These are phyloP conservation scores for Salix purpurea DNA, from an alignment of 345 rosid genomes.

Conservation along the genomic window DNA sequence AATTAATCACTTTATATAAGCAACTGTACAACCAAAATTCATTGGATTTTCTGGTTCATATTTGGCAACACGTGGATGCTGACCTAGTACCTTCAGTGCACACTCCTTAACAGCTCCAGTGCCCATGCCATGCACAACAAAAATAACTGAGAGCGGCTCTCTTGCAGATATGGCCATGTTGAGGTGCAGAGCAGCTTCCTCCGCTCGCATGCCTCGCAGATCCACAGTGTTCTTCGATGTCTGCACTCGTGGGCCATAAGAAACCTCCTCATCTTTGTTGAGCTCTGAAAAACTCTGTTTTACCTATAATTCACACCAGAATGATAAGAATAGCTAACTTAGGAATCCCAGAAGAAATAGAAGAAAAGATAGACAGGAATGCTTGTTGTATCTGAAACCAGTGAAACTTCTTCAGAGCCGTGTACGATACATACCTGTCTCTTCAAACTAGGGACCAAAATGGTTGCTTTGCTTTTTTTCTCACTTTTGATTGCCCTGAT, in stretches of 20 bases:
- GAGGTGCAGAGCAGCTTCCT: constrained; percentile 68
- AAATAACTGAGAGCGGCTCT: constrained; percentile 49
- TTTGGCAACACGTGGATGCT: constrained; percentile 56
- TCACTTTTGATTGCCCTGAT: constrained; percentile 39
- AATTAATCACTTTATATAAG: constrained; percentile 52
- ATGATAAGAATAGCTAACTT: neutral
- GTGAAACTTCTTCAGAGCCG: neutral
- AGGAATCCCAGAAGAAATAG: neutral
- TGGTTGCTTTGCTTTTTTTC: constrained; percentile 24
- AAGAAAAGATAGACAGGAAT: neutral
- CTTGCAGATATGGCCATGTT: constrained; percentile 55
- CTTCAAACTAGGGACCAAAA: constrained; percentile 28
- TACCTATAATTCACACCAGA: constrained; percentile 20
- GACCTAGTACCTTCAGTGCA: constrained; percentile 50
- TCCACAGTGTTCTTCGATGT: constrained; percentile 77
- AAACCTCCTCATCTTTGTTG: constrained; percentile 25
- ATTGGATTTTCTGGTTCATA: constrained; percentile 67
- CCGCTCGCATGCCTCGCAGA: constrained; percentile 75
- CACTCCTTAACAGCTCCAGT: constrained; percentile 67
- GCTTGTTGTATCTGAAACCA: neutral
- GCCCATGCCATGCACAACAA: constrained; percentile 79
- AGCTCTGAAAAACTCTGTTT: constrained; percentile 18
- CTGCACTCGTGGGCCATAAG: constrained; percentile 47
- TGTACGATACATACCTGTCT: constrained; percentile 44
- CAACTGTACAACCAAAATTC: constrained; percentile 89